Evolutionary conservation across 768 basidiomycete species (phyloP).

Genomic region (Tylopilus subfusipes): DNA sequence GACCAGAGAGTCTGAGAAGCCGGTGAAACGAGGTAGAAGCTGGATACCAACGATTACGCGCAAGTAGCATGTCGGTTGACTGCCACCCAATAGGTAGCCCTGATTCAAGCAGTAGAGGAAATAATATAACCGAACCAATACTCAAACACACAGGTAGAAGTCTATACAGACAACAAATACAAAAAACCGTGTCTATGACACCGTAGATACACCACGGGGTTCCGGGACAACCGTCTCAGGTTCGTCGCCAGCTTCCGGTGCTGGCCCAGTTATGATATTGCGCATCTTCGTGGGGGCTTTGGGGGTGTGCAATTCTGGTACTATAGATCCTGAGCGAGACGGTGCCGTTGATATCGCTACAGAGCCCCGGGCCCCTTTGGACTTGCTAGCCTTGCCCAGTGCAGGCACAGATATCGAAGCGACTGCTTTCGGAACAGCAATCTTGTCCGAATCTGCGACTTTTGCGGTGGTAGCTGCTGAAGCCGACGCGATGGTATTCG

Average conservation of each 20-base stretch:
- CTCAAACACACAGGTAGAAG: neutral
- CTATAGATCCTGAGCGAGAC: conserved; percentile 55
- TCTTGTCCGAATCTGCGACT: conserved; percentile 27
- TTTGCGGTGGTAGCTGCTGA: conserved; percentile 29
- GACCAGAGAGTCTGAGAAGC: neutral
- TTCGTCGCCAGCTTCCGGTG: conserved; percentile 49
- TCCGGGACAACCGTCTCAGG: conserved; percentile 36
- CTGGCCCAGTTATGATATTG: conserved; percentile 50
- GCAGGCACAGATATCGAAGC: conserved; percentile 48
- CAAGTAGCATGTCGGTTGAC: conserved; percentile 4
- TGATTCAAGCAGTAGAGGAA: neutral
- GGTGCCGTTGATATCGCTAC: conserved; percentile 50
- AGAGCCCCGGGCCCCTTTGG: conserved; percentile 34
- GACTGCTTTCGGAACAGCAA: conserved; percentile 35
- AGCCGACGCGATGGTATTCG: conserved; percentile 33
- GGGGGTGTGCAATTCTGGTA: conserved; percentile 42
- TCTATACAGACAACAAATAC: conserved; percentile 4
- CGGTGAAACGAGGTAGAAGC: neutral
- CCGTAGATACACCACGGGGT: conserved; percentile 13
- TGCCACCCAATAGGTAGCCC: neutral
- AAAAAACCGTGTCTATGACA: conserved; percentile 15
- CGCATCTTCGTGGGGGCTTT: conserved; percentile 66
- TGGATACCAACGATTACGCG: neutral
- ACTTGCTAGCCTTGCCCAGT: conserved; percentile 40
- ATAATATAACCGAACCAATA: conserved; percentile 2